Percentiles rank a stretch among this genome's conserved stretches.
These are phyloP conservation scores for Alternaria incomplexa DNA, from an alignment of 2,329 filamentous ascomycete genomes.

Conservation along the genomic window DNA sequence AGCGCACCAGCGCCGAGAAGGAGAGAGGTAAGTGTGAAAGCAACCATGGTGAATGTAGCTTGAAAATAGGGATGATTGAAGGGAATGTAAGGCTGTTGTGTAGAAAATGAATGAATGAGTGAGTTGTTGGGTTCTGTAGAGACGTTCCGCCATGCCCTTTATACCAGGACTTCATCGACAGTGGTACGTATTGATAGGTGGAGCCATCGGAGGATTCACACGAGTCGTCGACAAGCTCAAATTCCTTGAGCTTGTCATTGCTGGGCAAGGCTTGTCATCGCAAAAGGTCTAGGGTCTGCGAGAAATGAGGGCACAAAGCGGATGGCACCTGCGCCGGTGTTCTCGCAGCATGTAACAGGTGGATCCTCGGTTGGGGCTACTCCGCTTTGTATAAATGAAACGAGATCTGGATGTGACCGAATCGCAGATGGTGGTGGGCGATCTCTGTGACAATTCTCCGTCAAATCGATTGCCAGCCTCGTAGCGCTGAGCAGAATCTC, in stretches of 20 bases:
- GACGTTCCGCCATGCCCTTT: constrained; percentile 14
- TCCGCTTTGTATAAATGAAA: background rate
- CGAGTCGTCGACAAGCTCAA: background rate
- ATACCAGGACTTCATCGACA: constrained; percentile 12
- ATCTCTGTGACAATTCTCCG: background rate
- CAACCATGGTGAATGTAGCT: constrained; percentile 26
- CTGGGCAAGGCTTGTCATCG: constrained; percentile 9
- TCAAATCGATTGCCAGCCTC: background rate
- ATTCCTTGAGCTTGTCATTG: constrained; percentile 3
- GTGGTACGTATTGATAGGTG: background rate
- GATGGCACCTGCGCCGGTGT: background rate
- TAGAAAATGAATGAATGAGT: constrained; percentile 4
- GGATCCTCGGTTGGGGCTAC: background rate
- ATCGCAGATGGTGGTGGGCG: background rate
- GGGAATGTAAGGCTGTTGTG: constrained; percentile 14
- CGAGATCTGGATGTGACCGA: background rate
- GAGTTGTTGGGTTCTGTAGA: background rate
- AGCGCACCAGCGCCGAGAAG: constrained; percentile 38
- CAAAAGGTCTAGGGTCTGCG: background rate
- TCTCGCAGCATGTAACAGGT: background rate
- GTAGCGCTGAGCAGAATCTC: background rate
- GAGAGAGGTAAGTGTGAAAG: constrained; percentile 25
- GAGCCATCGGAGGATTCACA: background rate
- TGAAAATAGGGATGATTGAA: constrained; percentile 10
- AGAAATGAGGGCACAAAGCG: constrained; percentile 4